Evolutionary conservation across 495 filamentous ascomycete species (phyloP).

Genomic region (Penicillium daleae): DNA sequence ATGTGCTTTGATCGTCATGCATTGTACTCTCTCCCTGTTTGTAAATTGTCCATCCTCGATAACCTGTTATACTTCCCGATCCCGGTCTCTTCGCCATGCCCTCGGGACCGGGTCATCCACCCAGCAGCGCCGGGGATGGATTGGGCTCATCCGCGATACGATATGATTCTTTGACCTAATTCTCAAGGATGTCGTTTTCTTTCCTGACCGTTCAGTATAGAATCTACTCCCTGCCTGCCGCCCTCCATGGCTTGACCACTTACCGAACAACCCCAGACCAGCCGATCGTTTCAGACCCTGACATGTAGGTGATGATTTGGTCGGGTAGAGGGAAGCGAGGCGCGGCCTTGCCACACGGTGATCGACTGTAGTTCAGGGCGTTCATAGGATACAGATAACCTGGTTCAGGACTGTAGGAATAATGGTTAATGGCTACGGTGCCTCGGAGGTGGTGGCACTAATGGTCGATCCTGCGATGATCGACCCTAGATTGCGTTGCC

Average conservation of each 20-base stretch:
- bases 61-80: not conserved
- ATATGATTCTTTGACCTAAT: not conserved
- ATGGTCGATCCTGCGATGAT: conserved; percentile 32
- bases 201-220: not conserved
- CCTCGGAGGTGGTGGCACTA: conserved; percentile 19
- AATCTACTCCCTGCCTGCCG: not conserved
- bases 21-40: not conserved
- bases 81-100: not conserved
- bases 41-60: not conserved
- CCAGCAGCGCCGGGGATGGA: not conserved
- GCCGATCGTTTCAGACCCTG: conserved; percentile 22
- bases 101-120: not conserved
- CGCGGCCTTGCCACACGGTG: not conserved
- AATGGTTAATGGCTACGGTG: not conserved
- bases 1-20: not conserved
- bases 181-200: not conserved
- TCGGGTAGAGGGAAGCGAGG: conserved; percentile 1
- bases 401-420: not conserved
- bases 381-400: not conserved
- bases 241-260: conserved; percentile 7
- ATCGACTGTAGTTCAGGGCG: not conserved
- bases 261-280: conserved; percentile 7
- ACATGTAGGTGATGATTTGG: conserved; percentile 2
- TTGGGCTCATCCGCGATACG: not conserved
- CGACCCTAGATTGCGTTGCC: conserved; percentile 14